Evolutionary conservation across 345 rosid species (phyloP).

Genomic region (Gossypium thurberi): DNA sequence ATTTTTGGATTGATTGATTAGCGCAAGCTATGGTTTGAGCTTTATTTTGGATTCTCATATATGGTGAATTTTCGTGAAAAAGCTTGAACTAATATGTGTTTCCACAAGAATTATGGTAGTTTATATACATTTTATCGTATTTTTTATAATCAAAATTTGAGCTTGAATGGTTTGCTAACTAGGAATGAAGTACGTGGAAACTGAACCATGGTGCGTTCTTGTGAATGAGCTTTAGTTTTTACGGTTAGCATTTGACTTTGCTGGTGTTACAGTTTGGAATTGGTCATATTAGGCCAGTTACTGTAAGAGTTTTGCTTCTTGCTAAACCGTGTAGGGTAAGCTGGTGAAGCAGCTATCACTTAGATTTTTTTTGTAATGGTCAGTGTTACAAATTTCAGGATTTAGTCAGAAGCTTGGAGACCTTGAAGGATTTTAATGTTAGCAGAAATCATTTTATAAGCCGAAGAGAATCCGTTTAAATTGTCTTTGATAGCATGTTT

Average conservation of each 20-base stretch:
- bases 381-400: background rate
- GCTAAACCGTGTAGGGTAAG: background rate
- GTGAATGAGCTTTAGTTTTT: constrained; percentile 4
- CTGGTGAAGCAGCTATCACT: background rate
- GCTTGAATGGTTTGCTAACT: background rate
- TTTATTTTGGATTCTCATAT: background rate
- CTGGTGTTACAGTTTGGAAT: background rate
- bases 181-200: background rate
- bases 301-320: constrained; percentile 3
- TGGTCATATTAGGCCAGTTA: background rate
- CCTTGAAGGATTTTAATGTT: background rate
- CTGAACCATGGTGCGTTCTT: background rate
- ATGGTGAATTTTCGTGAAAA: background rate
- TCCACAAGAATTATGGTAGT: background rate
- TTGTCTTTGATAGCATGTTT: background rate
- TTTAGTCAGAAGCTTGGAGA: constrained; percentile 8
- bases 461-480: background rate
- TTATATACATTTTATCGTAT: background rate
- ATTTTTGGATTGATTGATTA: background rate
- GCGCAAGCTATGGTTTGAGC: background rate
- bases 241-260: background rate
- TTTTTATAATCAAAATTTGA: background rate
- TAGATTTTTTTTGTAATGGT: background rate
- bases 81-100: background rate
- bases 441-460: background rate